These are phyloP conservation scores for Pugionium cornutum DNA, from an alignment of 345 rosid species.

Conservation along the genomic window DNA sequence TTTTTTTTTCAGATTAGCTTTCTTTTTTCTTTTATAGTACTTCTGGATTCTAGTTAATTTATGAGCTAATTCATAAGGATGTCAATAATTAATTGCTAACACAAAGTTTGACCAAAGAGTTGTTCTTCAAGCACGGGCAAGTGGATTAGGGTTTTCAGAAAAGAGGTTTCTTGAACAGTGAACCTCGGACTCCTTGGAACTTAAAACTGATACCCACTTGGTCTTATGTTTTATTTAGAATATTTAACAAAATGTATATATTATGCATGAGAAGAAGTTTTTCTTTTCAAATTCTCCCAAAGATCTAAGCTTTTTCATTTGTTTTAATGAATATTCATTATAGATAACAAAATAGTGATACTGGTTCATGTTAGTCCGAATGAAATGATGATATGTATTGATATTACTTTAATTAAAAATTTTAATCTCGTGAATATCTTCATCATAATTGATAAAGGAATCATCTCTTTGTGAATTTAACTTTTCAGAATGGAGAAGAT, in stretches of 20 bases:
- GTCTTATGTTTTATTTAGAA: neutral
- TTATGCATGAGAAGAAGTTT: no score
- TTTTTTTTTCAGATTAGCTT: neutral
- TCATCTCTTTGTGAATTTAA: neutral
- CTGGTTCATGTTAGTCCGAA: no score
- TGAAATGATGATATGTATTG: no score
- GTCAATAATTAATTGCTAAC: neutral
- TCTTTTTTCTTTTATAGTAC: neutral
- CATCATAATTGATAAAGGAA: neutral
- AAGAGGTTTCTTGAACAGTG: slow-evolving; percentile 35
- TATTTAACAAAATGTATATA: neutral
- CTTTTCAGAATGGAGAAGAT: slow-evolving; percentile 54
- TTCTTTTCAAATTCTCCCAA: no score
- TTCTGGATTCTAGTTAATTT: neutral
- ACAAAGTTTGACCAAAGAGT: neutral
- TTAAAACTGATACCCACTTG: slow-evolving; percentile 27
- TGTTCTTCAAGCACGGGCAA: slow-evolving; percentile 38
- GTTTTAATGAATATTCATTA: no score
- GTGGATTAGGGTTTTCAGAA: slow-evolving; percentile 38
- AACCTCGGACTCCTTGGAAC: slow-evolving; percentile 41
- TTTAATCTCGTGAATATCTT: neutral
- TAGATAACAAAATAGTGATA: no score
- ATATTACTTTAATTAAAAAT: no score
- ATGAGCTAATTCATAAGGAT: neutral
- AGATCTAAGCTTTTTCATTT: no score